Percentiles rank a stretch among this genome's conserved stretches.
Conservation (phyloP, 2,329 filamentous ascomycete species). For the Claviceps citrina region DNA sequence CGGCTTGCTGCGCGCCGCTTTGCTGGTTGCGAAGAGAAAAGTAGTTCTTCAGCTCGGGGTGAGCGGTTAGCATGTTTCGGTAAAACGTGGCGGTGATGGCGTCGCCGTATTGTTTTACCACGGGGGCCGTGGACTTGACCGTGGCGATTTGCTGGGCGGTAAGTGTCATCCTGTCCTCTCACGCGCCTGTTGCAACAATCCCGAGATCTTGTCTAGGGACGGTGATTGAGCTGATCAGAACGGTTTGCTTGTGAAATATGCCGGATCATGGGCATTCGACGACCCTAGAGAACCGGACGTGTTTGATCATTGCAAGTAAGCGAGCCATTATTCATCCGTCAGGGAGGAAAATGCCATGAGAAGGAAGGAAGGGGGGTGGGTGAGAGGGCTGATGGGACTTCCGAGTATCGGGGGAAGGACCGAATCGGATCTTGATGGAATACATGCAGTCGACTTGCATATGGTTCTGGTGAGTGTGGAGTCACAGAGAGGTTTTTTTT, state of each 20-base stretch:
- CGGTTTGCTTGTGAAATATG: too few species aligned
- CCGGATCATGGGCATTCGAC: too few species aligned
- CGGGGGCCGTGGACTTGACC: constrained; percentile 63
- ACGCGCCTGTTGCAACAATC: too few species aligned
- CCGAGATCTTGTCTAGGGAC: too few species aligned
- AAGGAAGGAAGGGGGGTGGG: too few species aligned
- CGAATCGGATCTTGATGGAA: too few species aligned
- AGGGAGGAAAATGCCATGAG: background rate
- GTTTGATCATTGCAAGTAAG: background rate
- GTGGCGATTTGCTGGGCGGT: constrained; percentile 50
- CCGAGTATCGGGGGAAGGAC: background rate
- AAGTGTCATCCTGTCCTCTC: constrained; percentile 34
- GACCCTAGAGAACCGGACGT: constrained; percentile 5
- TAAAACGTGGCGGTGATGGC: constrained; percentile 62
- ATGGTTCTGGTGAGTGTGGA: too few species aligned
- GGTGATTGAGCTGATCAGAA: too few species aligned
- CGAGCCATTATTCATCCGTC: background rate
- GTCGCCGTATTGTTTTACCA: constrained; percentile 52
- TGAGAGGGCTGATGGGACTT: background rate
- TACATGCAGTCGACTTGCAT: too few species aligned
- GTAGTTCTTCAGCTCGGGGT: constrained; percentile 51
- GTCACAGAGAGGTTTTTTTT: too few species aligned
- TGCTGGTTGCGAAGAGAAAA: constrained; percentile 58
- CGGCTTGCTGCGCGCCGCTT: constrained; percentile 52
- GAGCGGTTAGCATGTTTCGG: constrained; percentile 45